Base-by-base conservation (phyloP, 768 basidiomycete species). In the Trametes villosa region DNA sequence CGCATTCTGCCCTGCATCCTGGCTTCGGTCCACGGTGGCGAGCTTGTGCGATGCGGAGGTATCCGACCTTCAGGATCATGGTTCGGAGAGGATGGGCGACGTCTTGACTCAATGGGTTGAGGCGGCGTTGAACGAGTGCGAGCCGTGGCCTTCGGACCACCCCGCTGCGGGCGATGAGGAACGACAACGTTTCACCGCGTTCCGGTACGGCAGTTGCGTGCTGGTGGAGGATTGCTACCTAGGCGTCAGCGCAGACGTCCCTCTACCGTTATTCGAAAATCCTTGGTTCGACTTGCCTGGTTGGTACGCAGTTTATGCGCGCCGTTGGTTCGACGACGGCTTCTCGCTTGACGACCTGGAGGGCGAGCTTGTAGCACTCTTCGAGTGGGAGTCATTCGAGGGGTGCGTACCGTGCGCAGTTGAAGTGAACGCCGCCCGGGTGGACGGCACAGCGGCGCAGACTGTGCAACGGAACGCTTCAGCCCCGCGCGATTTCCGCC, bases 391-490 rank as follows among this genome's bases (percentile, higher is more conserved):
- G 9, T 49, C 15, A 4, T 20, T 49, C 13, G 29, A 20, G 29
- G 26, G 29, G 27, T 20, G 47, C 47, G 12, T 30, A 49, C 47
- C 47, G 18, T 49, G 18, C 7, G 24, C 27, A 26, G 33, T 49
- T 11, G 47, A 20, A 26, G n/a, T 30, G 3, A 20, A 49, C 27
- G 47, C 47, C 26, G 20, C 15, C 47, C 27, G 27, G 12, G 20
- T 24, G 33, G n/a, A 30, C 29, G 20, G 6, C 18, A 17, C 47
- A 11, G 20, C 2, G 15, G 13, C 46, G 17, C 3, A 31, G 22
- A 17, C 42, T 9, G n/a, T 63, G 12, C 42, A 53, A 18, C 41
- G 65, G 8, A 65, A 58, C 36, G 57, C 53, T 9, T 52, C 60
- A 0, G 31, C n/a, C 15, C 42, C 52, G 2, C 3, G 34, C 1